Percentiles rank a stretch among this genome's conserved stretches.
These are phyloP conservation scores for Scutellospora calospora DNA, from an alignment of 371 early-diverging fungal species.

Conservation along the genomic window DNA sequence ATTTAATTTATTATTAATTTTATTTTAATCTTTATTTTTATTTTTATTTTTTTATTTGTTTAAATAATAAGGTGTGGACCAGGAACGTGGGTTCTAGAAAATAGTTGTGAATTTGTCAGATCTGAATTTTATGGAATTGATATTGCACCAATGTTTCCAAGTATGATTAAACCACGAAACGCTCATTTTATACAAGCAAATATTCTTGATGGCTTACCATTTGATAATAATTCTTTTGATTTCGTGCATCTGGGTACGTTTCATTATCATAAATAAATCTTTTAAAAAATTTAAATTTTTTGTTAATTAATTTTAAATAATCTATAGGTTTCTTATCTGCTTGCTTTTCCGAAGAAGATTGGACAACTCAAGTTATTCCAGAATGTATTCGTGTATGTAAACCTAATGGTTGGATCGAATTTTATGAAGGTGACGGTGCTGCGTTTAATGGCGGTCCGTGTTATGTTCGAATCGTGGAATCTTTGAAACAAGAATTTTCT, in stretches of 20 bases:
- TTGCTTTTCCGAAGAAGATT: not conserved
- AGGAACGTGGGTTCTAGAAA: constrained; percentile 13
- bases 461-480: not conserved
- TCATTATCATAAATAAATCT: no score
- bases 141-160: constrained; percentile 46
- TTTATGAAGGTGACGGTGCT: not conserved
- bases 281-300: no score
- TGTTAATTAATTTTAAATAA: no score
- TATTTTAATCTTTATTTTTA: not conserved
- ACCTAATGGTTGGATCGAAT: constrained; percentile 34
- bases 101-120: not conserved
- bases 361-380: not conserved
- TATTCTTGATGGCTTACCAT: constrained; percentile 61
- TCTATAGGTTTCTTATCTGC: not conserved
- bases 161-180: constrained; percentile 62
- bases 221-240: constrained; percentile 58
- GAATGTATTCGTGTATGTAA: constrained; percentile 10
- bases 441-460: not conserved
- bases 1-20: no score
- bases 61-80: not conserved
- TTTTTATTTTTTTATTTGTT: not conserved
- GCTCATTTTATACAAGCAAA: constrained; percentile 61
- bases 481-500: not conserved
- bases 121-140: constrained; percentile 18
- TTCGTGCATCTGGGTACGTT: constrained; percentile 34